phyloP scores from a whole-genome alignment of 352 stramenopile genomes.

The Phytophthora tentaculata region DNA sequence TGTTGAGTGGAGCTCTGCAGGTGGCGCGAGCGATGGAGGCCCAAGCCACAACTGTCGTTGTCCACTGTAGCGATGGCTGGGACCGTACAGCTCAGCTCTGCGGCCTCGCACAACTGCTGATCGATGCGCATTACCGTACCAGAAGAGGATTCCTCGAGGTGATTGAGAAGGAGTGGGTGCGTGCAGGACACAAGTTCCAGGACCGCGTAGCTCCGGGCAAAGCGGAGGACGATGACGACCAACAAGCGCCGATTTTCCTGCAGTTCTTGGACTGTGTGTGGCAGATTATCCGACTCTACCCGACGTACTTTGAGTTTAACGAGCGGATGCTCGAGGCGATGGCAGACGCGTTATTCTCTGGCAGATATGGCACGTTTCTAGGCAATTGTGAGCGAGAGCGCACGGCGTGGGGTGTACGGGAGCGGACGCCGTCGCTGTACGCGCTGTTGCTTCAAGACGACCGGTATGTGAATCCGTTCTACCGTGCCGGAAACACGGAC shows the following conservation, averaged over 20 bases:
- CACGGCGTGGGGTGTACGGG: conserved; percentile 48
- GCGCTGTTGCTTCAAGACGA: conserved; percentile 58
- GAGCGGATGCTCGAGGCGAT: conserved; percentile 68
- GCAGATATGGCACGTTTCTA: conserved; percentile 86
- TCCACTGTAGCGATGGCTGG: conserved; percentile 94
- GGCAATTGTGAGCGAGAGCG: conserved; percentile 89
- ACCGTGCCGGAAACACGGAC: conserved; percentile 49
- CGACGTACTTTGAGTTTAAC: conserved; percentile 90
- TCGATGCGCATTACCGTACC: conserved; percentile 90
- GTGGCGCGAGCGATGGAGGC: conserved; percentile 75
- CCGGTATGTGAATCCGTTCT: conserved; percentile 78
- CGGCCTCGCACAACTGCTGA: conserved; percentile 84
- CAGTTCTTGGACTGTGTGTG: conserved; percentile 92
- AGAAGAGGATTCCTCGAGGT: conserved; percentile 82
- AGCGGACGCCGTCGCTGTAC: conserved; percentile 79
- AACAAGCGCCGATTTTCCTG: conserved; percentile 86
- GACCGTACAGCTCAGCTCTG: conserved; percentile 90
- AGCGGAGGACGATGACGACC: conserved; percentile 73
- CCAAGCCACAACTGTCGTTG: conserved; percentile 77
- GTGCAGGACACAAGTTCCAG: conserved; percentile 90
- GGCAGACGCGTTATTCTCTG: conserved; percentile 77
- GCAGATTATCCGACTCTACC: conserved; percentile 83
- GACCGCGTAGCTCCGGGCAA: conserved; percentile 78
- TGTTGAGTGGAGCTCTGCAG: conserved; percentile 70
- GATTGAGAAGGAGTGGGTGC: conserved; percentile 89